These are phyloP conservation scores for Trametes maxima DNA, from an alignment of 768 basidiomycete species.

Conservation along the genomic window DNA sequence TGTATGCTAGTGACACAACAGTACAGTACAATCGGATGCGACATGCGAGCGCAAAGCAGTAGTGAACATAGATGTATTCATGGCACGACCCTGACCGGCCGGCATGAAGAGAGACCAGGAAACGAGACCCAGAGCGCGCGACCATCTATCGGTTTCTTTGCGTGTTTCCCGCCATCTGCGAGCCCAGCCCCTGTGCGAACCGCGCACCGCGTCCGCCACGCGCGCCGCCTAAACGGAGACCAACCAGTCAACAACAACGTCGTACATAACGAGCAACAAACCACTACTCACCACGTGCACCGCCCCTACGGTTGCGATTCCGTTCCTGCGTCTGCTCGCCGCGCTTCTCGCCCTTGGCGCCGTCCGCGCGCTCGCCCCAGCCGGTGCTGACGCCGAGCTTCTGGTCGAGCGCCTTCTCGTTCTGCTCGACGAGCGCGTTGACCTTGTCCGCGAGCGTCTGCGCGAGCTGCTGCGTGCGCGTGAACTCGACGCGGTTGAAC, in stretches of 20 bases:
- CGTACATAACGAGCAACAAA: not conserved
- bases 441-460: slow-evolving; percentile 89
- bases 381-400: slow-evolving; percentile 72
- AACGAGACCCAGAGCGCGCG: not conserved
- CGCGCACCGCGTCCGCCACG: slow-evolving; percentile 72
- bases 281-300: slow-evolving; percentile 53
- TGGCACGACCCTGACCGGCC: slow-evolving; percentile 9
- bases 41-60: slow-evolving; percentile 19
- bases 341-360: slow-evolving; percentile 74
- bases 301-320: slow-evolving; percentile 65
- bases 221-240: slow-evolving; percentile 51
- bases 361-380: slow-evolving; percentile 72
- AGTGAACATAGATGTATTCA: slow-evolving; percentile 17
- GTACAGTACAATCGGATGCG: slow-evolving; percentile 22
- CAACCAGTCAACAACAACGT: not conserved
- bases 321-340: slow-evolving; percentile 80
- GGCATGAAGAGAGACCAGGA: not conserved
- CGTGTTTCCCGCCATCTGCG: slow-evolving; percentile 61
- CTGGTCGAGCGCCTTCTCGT: slow-evolving; percentile 84
- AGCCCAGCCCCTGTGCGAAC: slow-evolving; percentile 84
- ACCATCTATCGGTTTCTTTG: slow-evolving; percentile 29
- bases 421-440: slow-evolving; percentile 83
- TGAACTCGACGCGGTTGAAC: slow-evolving; percentile 90
- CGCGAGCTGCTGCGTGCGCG: slow-evolving; percentile 87
- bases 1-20: slow-evolving; percentile 26